phyloP scores from a whole-genome alignment of 179 eudicot species.

The Dionaea muscipula region DNA sequence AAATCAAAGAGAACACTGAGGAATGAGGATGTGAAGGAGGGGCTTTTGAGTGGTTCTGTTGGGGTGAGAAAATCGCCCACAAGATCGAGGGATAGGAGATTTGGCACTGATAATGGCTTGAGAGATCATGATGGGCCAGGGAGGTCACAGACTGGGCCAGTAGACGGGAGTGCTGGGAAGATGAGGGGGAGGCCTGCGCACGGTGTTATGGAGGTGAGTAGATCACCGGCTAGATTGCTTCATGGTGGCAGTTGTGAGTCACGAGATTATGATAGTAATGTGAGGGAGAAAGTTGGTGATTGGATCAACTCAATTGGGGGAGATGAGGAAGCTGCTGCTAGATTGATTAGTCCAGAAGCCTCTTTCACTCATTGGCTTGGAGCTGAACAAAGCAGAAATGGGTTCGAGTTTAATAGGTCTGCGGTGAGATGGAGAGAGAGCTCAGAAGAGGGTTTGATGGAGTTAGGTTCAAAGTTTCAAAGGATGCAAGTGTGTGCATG shows the following conservation, averaged over 20 bases:
- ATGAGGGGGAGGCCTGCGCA: background rate
- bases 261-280: background rate
- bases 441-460: constrained; percentile 1
- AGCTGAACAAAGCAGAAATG: constrained; percentile 4
- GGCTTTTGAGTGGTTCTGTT: constrained; percentile 8
- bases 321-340: constrained; percentile 8
- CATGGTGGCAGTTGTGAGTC: background rate
- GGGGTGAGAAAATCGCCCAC: constrained; percentile 3
- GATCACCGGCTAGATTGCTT: background rate
- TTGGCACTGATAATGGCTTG: constrained; percentile 17
- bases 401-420: constrained; percentile 4
- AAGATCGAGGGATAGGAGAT: constrained; percentile 4
- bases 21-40: constrained; percentile 15
- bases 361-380: constrained; percentile 20
- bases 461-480: constrained; percentile 10
- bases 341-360: constrained; percentile 13
- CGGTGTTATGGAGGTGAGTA: too few species aligned
- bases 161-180: constrained; percentile 9
- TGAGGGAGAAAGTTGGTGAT: constrained; percentile 1
- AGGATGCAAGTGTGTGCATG: constrained; percentile 16
- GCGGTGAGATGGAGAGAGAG: constrained; percentile 13
- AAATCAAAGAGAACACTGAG: constrained; percentile 16
- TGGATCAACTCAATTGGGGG: background rate
- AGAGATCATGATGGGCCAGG: constrained; percentile 17
- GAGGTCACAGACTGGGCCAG: constrained; percentile 8